Percentiles rank a stretch among this genome's conserved stretches.
Evolutionary conservation across 495 filamentous ascomycete genomes (phyloP).

Genomic region (Trichoderma erinaceum): DNA sequence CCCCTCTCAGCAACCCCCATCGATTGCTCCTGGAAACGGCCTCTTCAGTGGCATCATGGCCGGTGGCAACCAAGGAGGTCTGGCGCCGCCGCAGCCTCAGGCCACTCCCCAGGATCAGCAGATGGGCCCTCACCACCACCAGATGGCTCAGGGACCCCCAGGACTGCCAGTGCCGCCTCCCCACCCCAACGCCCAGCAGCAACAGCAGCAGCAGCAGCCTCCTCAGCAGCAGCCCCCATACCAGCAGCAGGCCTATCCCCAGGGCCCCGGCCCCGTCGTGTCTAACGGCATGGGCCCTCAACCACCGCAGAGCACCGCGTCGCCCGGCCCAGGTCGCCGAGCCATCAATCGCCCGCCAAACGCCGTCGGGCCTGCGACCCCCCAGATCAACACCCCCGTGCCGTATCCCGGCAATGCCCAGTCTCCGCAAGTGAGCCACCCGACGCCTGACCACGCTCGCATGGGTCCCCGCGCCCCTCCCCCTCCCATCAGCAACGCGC

Average conservation of each 20-base stretch:
- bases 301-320: constrained; percentile 77
- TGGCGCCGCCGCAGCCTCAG: constrained; percentile 61
- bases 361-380: constrained; percentile 75
- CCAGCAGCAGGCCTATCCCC: constrained; percentile 47
- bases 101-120: constrained; percentile 54
- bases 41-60: constrained; percentile 95
- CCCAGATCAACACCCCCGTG: constrained; percentile 76
- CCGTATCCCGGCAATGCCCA: constrained; percentile 74
- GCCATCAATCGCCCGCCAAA: constrained; percentile 47
- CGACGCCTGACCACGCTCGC: constrained; percentile 55
- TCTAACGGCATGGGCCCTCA: constrained; percentile 51
- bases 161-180: constrained; percentile 56
- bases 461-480: constrained; percentile 30
- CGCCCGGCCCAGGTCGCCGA: constrained; percentile 67
- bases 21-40: constrained; percentile 87
- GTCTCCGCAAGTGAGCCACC: constrained; percentile 83
- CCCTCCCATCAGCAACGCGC: constrained; percentile 59
- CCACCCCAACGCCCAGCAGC: neutral
- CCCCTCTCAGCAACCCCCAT: constrained; percentile 67
- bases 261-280: constrained; percentile 32
- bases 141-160: constrained; percentile 59
- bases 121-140: constrained; percentile 44
- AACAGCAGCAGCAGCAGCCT: constrained; percentile 46
- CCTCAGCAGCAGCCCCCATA: constrained; percentile 41
- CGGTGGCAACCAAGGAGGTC: constrained; percentile 75